These are phyloP conservation scores for Aspergillus aculeatinus DNA, from an alignment of 2,329 filamentous ascomycete species.

Conservation along the genomic window DNA sequence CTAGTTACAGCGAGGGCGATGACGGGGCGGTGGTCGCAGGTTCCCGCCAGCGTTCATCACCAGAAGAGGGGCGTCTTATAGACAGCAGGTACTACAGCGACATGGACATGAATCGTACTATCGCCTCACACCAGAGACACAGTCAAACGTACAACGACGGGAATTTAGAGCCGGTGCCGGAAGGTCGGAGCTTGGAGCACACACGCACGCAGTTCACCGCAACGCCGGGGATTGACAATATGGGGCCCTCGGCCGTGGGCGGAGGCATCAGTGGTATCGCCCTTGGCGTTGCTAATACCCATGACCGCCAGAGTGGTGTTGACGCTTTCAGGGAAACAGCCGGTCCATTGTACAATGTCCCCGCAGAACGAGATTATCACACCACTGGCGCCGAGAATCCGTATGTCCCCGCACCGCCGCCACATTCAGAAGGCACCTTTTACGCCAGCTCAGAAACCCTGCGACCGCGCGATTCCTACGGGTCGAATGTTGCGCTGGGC, in stretches of 20 bases:
- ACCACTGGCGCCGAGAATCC: slow-evolving; percentile 39
- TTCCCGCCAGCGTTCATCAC: not conserved
- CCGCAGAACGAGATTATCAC: slow-evolving; percentile 37
- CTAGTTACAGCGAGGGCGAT: slow-evolving; percentile 24
- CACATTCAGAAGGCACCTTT: slow-evolving; percentile 9
- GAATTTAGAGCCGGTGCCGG: slow-evolving; percentile 7
- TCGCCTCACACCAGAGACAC: slow-evolving; percentile 4
- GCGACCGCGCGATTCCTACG: slow-evolving; percentile 41
- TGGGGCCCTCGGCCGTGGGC: slow-evolving; percentile 58
- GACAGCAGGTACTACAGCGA: slow-evolving; percentile 12
- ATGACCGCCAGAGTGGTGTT: slow-evolving; percentile 64
- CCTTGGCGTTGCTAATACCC: slow-evolving; percentile 63
- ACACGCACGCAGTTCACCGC: slow-evolving; percentile 40
- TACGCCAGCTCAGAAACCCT: slow-evolving; percentile 26
- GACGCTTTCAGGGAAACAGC: slow-evolving; percentile 56
- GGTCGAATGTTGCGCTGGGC: slow-evolving; percentile 38
- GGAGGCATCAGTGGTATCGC: slow-evolving; percentile 70
- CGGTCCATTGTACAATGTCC: slow-evolving; percentile 26
- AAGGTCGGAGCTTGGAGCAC: slow-evolving; percentile 21
- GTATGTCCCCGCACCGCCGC: slow-evolving; percentile 31
- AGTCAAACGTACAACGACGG: not conserved
- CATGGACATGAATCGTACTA: slow-evolving; percentile 15
- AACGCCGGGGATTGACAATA: slow-evolving; percentile 67
- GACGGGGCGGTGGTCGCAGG: slow-evolving; percentile 9
- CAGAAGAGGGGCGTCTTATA: not conserved